These are phyloP conservation scores for Pelargonium myrrhifolium DNA, from an alignment of 441 rosid species.

Conservation along the genomic window DNA sequence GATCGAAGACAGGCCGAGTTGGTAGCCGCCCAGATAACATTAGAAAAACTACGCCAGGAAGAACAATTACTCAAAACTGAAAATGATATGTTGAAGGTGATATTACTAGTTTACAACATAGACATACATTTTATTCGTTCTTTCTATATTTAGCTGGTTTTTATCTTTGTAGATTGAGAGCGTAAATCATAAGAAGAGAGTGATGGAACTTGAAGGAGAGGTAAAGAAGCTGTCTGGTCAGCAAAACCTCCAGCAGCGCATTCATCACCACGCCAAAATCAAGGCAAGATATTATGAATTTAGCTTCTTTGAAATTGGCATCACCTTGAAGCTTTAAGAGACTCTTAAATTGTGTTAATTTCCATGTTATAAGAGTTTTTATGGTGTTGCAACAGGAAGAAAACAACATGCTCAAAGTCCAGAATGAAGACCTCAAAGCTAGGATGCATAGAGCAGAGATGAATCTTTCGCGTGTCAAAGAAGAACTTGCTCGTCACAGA, in stretches of 20 bases:
- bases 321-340: not conserved
- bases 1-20: constrained; percentile 73
- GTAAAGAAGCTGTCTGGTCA: constrained; percentile 70
- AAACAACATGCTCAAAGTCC: constrained; percentile 66
- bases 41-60: constrained; percentile 70
- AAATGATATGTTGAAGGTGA: constrained; percentile 76
- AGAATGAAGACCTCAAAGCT: constrained; percentile 67
- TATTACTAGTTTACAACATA: not conserved
- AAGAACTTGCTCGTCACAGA: constrained; percentile 76
- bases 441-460: constrained; percentile 57
- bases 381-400: constrained; percentile 65
- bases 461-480: constrained; percentile 59
- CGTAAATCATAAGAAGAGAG: constrained; percentile 51
- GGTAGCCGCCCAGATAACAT: constrained; percentile 56
- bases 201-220: constrained; percentile 78
- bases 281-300: constrained; percentile 52
- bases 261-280: constrained; percentile 88
- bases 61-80: constrained; percentile 67
- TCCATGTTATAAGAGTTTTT: constrained; percentile 6
- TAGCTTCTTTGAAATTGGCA: constrained; percentile 1
- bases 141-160: constrained; percentile 9
- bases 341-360: not conserved
- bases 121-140: not conserved
- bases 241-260: constrained; percentile 87
- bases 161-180: constrained; percentile 50